Percentiles rank a stretch among this genome's conserved stretches.
Evolutionary conservation across 352 stramenopile genomes (phyloP).

Genomic region (Phytophthora syringae): DNA sequence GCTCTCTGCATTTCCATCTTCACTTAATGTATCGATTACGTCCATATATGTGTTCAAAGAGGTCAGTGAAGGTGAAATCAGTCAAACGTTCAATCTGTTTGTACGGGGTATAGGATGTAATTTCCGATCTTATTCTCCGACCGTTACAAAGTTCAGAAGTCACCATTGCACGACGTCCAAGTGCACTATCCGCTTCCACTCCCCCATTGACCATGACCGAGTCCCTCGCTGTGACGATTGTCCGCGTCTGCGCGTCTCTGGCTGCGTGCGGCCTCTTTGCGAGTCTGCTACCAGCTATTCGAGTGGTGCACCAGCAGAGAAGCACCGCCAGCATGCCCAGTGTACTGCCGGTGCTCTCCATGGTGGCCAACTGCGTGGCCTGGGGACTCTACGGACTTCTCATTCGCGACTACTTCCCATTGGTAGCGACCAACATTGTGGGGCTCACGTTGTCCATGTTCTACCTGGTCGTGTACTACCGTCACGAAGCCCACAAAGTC

Average conservation of each 20-base stretch:
- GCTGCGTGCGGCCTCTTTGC: slow-evolving; percentile 55
- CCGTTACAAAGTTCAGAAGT: neutral
- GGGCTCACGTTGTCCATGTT: slow-evolving; percentile 47
- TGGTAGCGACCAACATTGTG: slow-evolving; percentile 58
- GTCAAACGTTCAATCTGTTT: too few species aligned
- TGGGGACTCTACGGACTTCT: slow-evolving; percentile 66
- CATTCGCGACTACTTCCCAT: slow-evolving; percentile 55
- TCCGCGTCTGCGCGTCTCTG: slow-evolving; percentile 51
- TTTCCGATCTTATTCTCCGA: neutral
- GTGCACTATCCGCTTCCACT: neutral
- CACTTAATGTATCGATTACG: neutral
- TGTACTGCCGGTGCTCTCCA: slow-evolving; percentile 58
- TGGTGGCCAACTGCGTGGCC: slow-evolving; percentile 66
- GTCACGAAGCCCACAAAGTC: slow-evolving; percentile 25
- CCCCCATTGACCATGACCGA: slow-evolving; percentile 29
- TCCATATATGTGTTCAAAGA: too few species aligned
- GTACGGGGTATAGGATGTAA: too few species aligned
- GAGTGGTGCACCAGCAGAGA: slow-evolving; percentile 39
- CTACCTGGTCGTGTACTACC: slow-evolving; percentile 62
- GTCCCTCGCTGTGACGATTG: slow-evolving; percentile 30
- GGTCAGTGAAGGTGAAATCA: too few species aligned
- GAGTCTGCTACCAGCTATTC: slow-evolving; percentile 49
- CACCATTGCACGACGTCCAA: neutral
- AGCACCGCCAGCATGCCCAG: slow-evolving; percentile 43
- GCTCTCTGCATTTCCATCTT: neutral